Conservation (phyloP, 1,284 basidiomycete species). For the Marasmius oreades region DNA sequence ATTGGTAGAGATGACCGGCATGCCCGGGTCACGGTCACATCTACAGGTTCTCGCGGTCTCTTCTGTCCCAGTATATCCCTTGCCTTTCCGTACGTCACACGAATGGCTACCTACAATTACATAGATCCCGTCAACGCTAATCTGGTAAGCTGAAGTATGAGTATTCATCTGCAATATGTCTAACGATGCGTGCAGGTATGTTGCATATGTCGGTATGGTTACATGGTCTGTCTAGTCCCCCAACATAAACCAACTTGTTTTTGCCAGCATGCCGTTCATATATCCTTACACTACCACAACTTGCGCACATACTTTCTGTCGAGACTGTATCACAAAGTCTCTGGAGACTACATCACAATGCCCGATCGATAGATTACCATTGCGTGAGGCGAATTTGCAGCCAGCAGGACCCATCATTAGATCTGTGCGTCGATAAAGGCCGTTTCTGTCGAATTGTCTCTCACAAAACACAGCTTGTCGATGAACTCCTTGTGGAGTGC, state of each 20-base stretch:
- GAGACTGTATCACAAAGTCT: constrained; percentile 68
- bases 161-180: not conserved
- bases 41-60: too few species aligned
- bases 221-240: not conserved
- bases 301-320: constrained; percentile 84
- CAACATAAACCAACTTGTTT: not conserved
- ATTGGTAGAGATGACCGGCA: too few species aligned
- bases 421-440: constrained; percentile 48
- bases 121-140: not conserved
- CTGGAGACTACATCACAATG: constrained; percentile 64
- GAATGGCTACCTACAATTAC: not conserved
- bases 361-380: constrained; percentile 76
- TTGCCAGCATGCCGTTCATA: constrained; percentile 61
- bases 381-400: constrained; percentile 48
- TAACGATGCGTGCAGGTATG: not conserved
- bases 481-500: constrained; percentile 79
- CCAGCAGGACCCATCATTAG: constrained; percentile 70
- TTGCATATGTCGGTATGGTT: not conserved
- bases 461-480: constrained; percentile 61
- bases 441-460: constrained; percentile 10
- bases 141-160: not conserved
- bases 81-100: too few species aligned
- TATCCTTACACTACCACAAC: constrained; percentile 70
- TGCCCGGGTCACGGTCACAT: too few species aligned
- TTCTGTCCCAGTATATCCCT: too few species aligned